Percentiles rank a stretch among this genome's conserved stretches.
Evolutionary conservation across 768 basidiomycete genomes (phyloP).

Genomic region (Leccinum truebloodii): DNA sequence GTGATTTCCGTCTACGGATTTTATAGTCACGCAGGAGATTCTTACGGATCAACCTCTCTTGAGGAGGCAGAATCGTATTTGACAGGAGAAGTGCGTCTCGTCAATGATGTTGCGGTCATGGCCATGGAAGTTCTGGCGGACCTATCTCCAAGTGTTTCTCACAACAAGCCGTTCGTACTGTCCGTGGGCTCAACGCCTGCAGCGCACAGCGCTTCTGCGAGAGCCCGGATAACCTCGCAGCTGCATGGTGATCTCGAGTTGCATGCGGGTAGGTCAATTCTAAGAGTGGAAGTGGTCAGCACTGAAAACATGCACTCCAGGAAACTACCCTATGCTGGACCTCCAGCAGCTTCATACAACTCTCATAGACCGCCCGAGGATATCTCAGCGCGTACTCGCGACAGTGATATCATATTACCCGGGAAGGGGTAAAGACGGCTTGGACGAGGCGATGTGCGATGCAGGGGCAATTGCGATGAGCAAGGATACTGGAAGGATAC

Average conservation of each 20-base stretch:
- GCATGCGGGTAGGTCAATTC: conserved; percentile 58
- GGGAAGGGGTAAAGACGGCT: conserved; percentile 56
- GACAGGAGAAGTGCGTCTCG: conserved; percentile 67
- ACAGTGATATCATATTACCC: conserved; percentile 83
- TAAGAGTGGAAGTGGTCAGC: not conserved
- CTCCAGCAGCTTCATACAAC: conserved; percentile 80
- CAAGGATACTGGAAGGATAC: conserved; percentile 78
- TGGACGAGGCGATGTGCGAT: conserved; percentile 80
- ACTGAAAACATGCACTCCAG: conserved; percentile 33
- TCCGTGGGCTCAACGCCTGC: conserved; percentile 89
- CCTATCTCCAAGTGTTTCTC: conserved; percentile 32
- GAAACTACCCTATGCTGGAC: conserved; percentile 83
- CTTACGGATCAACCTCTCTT: conserved; percentile 74
- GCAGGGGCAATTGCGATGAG: conserved; percentile 86
- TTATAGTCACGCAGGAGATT: conserved; percentile 77
- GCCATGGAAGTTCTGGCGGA: conserved; percentile 49
- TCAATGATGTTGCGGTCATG: conserved; percentile 62
- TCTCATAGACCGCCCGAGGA: conserved; percentile 52
- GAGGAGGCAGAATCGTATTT: conserved; percentile 66
- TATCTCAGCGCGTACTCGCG: conserved; percentile 69
- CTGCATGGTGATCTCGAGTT: conserved; percentile 70
- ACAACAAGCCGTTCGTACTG: conserved; percentile 59
- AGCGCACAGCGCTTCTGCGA: conserved; percentile 71
- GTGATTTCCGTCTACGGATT: conserved; percentile 74
- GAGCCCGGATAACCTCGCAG: conserved; percentile 44